Evolutionary conservation across 2,329 filamentous ascomycete genomes (phyloP).

Genomic region (Diaporthe sp.): DNA sequence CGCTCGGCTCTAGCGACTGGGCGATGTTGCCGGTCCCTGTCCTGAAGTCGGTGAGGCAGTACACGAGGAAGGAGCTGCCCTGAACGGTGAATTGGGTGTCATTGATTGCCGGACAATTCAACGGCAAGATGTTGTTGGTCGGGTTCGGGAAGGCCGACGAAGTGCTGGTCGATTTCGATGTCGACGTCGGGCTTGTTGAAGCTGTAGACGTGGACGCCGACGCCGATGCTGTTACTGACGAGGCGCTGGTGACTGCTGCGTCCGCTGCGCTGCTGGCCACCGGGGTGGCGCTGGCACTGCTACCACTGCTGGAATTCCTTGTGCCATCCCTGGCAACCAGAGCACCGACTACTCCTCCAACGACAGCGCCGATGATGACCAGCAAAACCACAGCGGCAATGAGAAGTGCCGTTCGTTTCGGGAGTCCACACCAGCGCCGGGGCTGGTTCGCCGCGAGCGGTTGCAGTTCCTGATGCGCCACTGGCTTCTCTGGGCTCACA

Average conservation of each 20-base stretch:
- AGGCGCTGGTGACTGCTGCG: background rate
- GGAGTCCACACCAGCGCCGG: slow-evolving; percentile 22
- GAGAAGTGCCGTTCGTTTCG: slow-evolving; percentile 12
- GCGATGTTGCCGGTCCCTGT: background rate
- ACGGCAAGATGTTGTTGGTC: slow-evolving; percentile 14
- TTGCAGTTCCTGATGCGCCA: background rate
- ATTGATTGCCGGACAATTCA: slow-evolving; percentile 32
- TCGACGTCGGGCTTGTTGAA: background rate
- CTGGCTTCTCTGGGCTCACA: background rate
- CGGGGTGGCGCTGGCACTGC: background rate
- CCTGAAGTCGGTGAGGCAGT: slow-evolving; percentile 20
- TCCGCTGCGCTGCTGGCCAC: background rate
- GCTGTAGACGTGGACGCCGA: background rate
- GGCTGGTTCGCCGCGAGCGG: background rate
- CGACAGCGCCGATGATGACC: slow-evolving; percentile 18
- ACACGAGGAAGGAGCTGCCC: background rate
- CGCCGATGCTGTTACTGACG: background rate
- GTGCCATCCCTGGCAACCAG: background rate
- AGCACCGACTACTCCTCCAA: slow-evolving; percentile 23
- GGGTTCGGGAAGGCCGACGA: slow-evolving; percentile 11
- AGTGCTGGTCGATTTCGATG: background rate
- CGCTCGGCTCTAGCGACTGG: slow-evolving; percentile 11
- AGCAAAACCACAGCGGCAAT: background rate
- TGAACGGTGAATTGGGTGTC: slow-evolving; percentile 20
- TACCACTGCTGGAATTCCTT: background rate